Evolutionary conservation across 2,329 filamentous ascomycete genomes (phyloP).

Genomic region (Claviceps monticola): DNA sequence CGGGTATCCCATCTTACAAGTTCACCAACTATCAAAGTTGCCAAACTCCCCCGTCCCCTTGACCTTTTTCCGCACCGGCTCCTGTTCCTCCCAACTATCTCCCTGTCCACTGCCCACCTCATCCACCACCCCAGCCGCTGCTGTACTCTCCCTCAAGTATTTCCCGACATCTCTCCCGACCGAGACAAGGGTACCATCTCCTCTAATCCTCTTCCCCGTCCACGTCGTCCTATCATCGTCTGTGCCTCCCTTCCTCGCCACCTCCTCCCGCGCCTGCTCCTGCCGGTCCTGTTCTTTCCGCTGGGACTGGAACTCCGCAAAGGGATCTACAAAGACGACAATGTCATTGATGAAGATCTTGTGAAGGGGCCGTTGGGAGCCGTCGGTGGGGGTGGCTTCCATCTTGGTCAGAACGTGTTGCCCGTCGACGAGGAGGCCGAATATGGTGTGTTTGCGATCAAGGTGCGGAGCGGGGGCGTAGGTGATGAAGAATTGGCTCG

Average conservation of each 20-base stretch:
- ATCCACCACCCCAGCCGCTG: slow-evolving; percentile 30
- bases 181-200: slow-evolving; percentile 43
- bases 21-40: slow-evolving; percentile 86
- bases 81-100: slow-evolving; percentile 32
- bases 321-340: slow-evolving; percentile 82
- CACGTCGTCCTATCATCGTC: slow-evolving; percentile 88
- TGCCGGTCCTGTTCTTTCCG: slow-evolving; percentile 48
- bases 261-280: slow-evolving; percentile 45
- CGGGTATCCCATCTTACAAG: background rate
- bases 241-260: slow-evolving; percentile 51
- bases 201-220: slow-evolving; percentile 83
- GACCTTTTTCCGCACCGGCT: slow-evolving; percentile 68
- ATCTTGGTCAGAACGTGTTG: slow-evolving; percentile 57
- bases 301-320: slow-evolving; percentile 79
- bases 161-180: slow-evolving; percentile 49
- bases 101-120: slow-evolving; percentile 27
- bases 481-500: slow-evolving; percentile 85
- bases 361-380: slow-evolving; percentile 59
- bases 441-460: slow-evolving; percentile 94
- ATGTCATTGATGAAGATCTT: slow-evolving; percentile 74
- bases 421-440: slow-evolving; percentile 72
- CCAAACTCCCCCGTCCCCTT: slow-evolving; percentile 65
- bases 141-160: slow-evolving; percentile 52
- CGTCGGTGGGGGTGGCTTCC: slow-evolving; percentile 64
- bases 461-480: slow-evolving; percentile 78